Base-by-base conservation (phyloP, 768 basidiomycete genomes). In the Lyophyllum semitale region DNA sequence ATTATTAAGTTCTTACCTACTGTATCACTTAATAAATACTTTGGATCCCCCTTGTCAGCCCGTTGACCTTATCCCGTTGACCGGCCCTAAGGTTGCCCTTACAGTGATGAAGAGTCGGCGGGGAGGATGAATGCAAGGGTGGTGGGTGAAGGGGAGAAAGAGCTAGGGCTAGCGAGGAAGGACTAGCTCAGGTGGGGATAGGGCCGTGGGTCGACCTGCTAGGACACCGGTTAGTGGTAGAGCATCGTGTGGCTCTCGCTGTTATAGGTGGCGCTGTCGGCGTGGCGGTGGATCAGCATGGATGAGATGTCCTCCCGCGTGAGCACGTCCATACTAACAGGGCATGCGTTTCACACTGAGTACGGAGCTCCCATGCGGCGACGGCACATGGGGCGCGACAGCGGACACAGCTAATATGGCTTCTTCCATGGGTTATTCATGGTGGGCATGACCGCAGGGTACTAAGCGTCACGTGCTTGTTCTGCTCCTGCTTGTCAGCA, bases 401-500 rank as follows among this genome's bases (percentile, higher is more conserved):
- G 33, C 3, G 4, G 37, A 5, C 9, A n/a, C 37, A 4, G n/a
- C 40, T 51, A 20, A 51, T 29, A 2, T 59, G 61, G 4, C 59
- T 37, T 9, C 48, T 51, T 2, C 48, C 51, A 9, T 61, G 63
- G 7, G 53, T 80, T 81, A 68, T 77, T 79, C 56, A 78, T 77
- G 52, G 78, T 76, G 12, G 88, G 85, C 84, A 95, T 93, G 54
- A 78, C 80, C 38, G 91, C 89, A 62, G 95, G 93, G 43, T 95
- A 80, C 4, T 83, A 80, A 46, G 90, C 91, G 95, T 94, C 91
- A 93, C 94, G 50, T 82, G 76, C 68, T 92, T 89, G 75, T 95
- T 95, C 73, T 86, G 83, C 0, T 90, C 89, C 69, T 85, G 85
- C 77, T 93, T 91, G 69, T 97, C 94, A n/a, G 93, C 87, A 65